Percentiles rank a stretch among this genome's conserved stretches.
Evolutionary conservation across 2,329 filamentous ascomycete genomes (phyloP).

Genomic region (Orbilia quercus): DNA sequence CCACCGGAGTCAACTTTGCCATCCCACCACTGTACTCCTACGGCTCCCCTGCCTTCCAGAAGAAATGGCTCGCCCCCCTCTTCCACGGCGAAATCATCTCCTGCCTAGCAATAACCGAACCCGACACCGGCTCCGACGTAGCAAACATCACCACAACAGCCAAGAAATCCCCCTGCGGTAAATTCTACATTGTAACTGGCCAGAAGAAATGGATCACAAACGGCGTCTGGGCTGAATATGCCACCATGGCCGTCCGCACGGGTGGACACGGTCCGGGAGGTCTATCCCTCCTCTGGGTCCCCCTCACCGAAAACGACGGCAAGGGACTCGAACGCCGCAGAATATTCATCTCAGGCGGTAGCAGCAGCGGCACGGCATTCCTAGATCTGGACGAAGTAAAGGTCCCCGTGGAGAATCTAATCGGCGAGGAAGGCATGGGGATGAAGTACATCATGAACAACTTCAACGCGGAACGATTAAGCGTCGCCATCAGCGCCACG

Average conservation of each 20-base stretch:
- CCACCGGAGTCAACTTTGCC: conserved; percentile 77
- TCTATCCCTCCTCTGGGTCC: conserved; percentile 75
- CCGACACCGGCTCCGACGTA: conserved; percentile 78
- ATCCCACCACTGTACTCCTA: conserved; percentile 78
- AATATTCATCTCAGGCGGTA: conserved; percentile 74
- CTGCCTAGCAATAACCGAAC: conserved; percentile 84
- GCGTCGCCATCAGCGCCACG: conserved; percentile 73
- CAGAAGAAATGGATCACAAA: conserved; percentile 84
- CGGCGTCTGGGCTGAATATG: conserved; percentile 76
- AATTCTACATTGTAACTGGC: conserved; percentile 78
- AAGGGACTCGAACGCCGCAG: conserved; percentile 74
- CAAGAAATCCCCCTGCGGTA: conserved; percentile 71
- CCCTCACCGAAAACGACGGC: conserved; percentile 70
- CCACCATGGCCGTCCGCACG: conserved; percentile 78
- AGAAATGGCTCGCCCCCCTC: conserved; percentile 75
- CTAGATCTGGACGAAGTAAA: conserved; percentile 81
- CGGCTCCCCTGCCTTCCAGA: conserved; percentile 72
- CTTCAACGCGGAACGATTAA: conserved; percentile 81
- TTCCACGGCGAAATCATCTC: conserved; percentile 74
- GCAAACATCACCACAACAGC: conserved; percentile 78
- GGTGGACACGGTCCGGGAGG: conserved; percentile 72
- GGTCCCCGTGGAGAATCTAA: conserved; percentile 76
- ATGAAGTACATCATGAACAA: conserved; percentile 82
- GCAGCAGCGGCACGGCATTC: conserved; percentile 76
- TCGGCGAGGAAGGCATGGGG: conserved; percentile 76